These are phyloP conservation scores for Botrytis galanthina DNA, from an alignment of 2,329 filamentous ascomycete species.

Conservation along the genomic window DNA sequence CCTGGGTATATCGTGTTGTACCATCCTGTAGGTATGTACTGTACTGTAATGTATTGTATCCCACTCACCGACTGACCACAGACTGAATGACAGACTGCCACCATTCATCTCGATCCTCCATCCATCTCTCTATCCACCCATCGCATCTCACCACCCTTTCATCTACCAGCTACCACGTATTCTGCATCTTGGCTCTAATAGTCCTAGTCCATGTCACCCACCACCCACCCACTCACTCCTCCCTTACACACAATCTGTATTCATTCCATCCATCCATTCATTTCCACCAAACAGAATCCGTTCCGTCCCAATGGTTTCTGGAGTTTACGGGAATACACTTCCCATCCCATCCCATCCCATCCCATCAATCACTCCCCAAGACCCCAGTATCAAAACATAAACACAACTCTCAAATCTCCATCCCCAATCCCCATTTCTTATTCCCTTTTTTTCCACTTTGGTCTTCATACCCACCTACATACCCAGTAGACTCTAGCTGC, in stretches of 20 bases:
- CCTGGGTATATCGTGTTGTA: neutral
- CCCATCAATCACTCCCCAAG: neutral
- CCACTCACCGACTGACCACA: neutral
- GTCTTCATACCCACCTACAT: too few relatives aligned
- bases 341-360: neutral
- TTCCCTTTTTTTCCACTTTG: too few relatives aligned
- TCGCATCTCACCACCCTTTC: neutral
- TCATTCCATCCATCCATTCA: neutral
- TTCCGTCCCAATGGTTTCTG: conserved; percentile 2
- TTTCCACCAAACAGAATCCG: neutral
- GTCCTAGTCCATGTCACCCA: neutral
- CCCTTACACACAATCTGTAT: too few relatives aligned
- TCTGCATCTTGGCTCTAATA: neutral
- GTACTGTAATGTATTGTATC: neutral
- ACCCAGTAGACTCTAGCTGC: too few relatives aligned
- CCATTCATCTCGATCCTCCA: neutral
- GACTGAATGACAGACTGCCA: too few relatives aligned
- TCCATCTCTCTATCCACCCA: neutral
- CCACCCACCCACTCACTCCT: neutral
- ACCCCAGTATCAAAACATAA: too few relatives aligned
- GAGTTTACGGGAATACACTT: neutral
- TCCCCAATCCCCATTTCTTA: too few relatives aligned
- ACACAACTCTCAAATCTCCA: too few relatives aligned
- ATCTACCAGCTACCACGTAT: conserved; percentile 10
- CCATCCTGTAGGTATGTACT: neutral